These are phyloP conservation scores for Clohesyomyces aquaticus DNA, from an alignment of 495 filamentous ascomycete species.

Conservation along the genomic window DNA sequence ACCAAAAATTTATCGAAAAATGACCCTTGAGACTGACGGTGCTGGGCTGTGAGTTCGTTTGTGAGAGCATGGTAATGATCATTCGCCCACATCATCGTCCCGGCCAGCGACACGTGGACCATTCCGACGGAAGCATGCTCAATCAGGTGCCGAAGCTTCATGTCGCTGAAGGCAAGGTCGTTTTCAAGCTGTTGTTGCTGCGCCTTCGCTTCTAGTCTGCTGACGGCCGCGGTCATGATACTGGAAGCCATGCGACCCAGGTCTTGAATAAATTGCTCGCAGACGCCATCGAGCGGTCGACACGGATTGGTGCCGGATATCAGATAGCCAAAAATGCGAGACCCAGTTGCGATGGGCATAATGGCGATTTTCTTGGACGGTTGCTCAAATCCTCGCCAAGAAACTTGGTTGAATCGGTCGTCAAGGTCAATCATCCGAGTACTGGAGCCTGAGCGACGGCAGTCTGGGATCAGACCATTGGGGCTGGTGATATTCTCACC, in stretches of 20 bases:
- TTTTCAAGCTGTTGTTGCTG: constrained; percentile 21
- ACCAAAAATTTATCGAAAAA: constrained; percentile 21
- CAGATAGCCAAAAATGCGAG: constrained; percentile 26
- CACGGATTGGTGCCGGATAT: constrained; percentile 27
- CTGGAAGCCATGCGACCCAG: constrained; percentile 25
- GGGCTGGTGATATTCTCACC: constrained; percentile 7
- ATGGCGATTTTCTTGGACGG: constrained; percentile 28
- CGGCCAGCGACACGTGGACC: constrained; percentile 20
- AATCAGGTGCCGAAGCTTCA: constrained; percentile 29
- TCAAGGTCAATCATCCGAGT: constrained; percentile 20
- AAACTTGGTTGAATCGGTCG: constrained; percentile 26
- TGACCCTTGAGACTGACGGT: neutral
- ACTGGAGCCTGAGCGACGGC: constrained; percentile 11
- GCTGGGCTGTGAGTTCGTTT: neutral
- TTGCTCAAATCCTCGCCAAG: constrained; percentile 22
- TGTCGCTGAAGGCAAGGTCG: constrained; percentile 26
- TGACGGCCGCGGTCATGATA: constrained; percentile 14
- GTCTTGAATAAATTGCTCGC: constrained; percentile 23
- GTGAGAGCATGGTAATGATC: constrained; percentile 27
- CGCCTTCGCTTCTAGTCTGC: constrained; percentile 12
- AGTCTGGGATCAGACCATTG: constrained; percentile 27
- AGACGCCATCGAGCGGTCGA: constrained; percentile 19
- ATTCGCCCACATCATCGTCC: constrained; percentile 31
- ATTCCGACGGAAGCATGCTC: constrained; percentile 36
- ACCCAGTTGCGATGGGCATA: constrained; percentile 21